Percentiles rank a stretch among this genome's conserved stretches.
phyloP scores from a whole-genome alignment of 441 rosid genomes.

The Erysimum cheiri region DNA sequence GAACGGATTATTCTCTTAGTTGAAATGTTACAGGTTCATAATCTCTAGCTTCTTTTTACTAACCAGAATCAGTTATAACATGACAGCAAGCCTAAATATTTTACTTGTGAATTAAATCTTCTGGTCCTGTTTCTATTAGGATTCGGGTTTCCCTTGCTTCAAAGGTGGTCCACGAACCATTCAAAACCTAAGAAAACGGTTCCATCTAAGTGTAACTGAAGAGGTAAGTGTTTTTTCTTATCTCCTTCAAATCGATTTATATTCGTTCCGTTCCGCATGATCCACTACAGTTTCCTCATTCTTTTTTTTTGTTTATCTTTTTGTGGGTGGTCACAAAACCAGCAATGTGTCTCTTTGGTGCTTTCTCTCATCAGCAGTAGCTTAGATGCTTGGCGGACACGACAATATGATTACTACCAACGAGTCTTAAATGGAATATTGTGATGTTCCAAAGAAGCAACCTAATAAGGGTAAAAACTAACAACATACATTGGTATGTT shows the following conservation, averaged over 20 bases:
- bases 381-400: conserved; percentile 73
- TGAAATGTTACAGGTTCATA: conserved; percentile 96
- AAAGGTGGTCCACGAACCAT: conserved; percentile 29
- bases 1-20: conserved; percentile 95
- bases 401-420: conserved; percentile 98
- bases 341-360: conserved; percentile 32
- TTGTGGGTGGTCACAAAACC: conserved; percentile 39
- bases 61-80: conserved; percentile 31
- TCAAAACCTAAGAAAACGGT: conserved; percentile 28
- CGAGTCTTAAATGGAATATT: conserved; percentile 95
- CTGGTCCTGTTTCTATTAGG: conserved; percentile 26
- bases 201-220: conserved; percentile 29
- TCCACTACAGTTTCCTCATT: conserved; percentile 32
- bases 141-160: conserved; percentile 32
- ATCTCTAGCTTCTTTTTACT: conserved; percentile 26
- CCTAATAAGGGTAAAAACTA: conserved; percentile 28
- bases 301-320: conserved; percentile 23
- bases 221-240: conserved; percentile 10
- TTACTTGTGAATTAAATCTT: conserved; percentile 13
- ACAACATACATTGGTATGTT: conserved; percentile 16
- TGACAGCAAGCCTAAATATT: conserved; percentile 3
- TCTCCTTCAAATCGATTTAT: background rate
- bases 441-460: conserved; percentile 49
- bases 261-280: background rate
- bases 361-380: conserved; percentile 31